These are phyloP conservation scores for Pseudohalonectria lignicola DNA, from an alignment of 2,329 filamentous ascomycete genomes.

Conservation along the genomic window DNA sequence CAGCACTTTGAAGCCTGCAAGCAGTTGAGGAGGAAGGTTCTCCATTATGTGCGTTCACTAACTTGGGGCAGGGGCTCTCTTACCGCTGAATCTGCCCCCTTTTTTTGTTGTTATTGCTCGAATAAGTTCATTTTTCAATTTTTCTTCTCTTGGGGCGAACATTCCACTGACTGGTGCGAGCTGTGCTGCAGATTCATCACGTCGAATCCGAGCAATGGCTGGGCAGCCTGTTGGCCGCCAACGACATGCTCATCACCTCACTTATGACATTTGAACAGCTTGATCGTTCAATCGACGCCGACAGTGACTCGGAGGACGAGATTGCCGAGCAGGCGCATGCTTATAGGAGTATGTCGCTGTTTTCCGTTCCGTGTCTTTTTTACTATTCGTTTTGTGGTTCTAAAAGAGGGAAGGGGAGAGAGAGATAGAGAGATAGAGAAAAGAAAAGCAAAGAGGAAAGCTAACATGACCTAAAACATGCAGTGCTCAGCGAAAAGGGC, in stretches of 20 bases:
- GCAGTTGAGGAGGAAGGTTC: slow-evolving; percentile 66
- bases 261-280: slow-evolving; percentile 93
- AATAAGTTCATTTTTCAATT: too few relatives aligned
- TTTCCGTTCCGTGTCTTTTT: too few relatives aligned
- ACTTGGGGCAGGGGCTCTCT: too few relatives aligned
- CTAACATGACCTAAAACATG: too few relatives aligned
- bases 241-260: slow-evolving; percentile 88
- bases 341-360: slow-evolving; percentile 48
- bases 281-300: slow-evolving; percentile 71
- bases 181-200: slow-evolving; percentile 57
- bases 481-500: slow-evolving; percentile 42
- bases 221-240: slow-evolving; percentile 81
- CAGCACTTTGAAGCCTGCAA: slow-evolving; percentile 81
- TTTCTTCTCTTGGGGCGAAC: too few relatives aligned
- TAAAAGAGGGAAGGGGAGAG: too few relatives aligned
- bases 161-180: too few relatives aligned
- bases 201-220: slow-evolving; percentile 89
- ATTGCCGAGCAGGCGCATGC: slow-evolving; percentile 55
- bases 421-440: too few relatives aligned
- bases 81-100: background rate
- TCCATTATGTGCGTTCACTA: slow-evolving; percentile 72
- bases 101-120: background rate
- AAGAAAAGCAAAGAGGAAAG: too few relatives aligned
- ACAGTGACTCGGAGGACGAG: slow-evolving; percentile 61
- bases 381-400: too few relatives aligned